Evolutionary conservation across 2,329 filamentous ascomycete genomes (phyloP).

Genomic region (Colletotrichum tanaceti): DNA sequence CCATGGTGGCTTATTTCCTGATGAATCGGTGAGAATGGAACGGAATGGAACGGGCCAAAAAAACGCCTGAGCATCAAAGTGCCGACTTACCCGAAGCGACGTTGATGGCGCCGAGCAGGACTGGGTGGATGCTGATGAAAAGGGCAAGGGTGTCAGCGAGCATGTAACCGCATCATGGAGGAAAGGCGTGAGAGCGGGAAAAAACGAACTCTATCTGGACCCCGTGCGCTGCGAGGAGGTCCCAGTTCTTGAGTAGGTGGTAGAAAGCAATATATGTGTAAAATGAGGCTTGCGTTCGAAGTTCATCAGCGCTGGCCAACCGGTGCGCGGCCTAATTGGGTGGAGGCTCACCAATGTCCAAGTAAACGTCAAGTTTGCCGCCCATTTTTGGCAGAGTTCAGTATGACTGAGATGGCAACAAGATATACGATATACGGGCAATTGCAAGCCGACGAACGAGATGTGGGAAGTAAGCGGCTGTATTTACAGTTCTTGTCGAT

Average conservation of each 20-base stretch:
- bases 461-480: background rate
- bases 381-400: slow-evolving; percentile 59
- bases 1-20: slow-evolving; percentile 83
- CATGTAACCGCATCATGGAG: background rate
- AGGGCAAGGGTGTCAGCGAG: background rate
- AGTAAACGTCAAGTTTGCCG: slow-evolving; percentile 72
- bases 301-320: background rate
- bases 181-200: background rate
- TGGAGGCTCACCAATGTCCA: slow-evolving; percentile 70
- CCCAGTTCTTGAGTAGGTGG: slow-evolving; percentile 68
- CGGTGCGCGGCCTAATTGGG: background rate
- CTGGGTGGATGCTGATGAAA: slow-evolving; percentile 71
- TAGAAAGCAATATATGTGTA: slow-evolving; percentile 69
- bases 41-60: too few relatives aligned
- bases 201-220: slow-evolving; percentile 73
- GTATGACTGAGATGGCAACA: background rate
- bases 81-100: slow-evolving; percentile 61
- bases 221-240: slow-evolving; percentile 65
- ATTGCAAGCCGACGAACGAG: background rate
- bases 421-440: too few relatives aligned
- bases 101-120: slow-evolving; percentile 78
- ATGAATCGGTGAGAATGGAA: background rate
- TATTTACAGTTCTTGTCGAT: background rate
- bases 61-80: background rate
- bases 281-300: slow-evolving; percentile 66